Evolutionary conservation across 2,329 filamentous ascomycete species (phyloP), one percentile per base, ranked within the genome.

Genomic region (Trichophyton rubrum): DNA sequence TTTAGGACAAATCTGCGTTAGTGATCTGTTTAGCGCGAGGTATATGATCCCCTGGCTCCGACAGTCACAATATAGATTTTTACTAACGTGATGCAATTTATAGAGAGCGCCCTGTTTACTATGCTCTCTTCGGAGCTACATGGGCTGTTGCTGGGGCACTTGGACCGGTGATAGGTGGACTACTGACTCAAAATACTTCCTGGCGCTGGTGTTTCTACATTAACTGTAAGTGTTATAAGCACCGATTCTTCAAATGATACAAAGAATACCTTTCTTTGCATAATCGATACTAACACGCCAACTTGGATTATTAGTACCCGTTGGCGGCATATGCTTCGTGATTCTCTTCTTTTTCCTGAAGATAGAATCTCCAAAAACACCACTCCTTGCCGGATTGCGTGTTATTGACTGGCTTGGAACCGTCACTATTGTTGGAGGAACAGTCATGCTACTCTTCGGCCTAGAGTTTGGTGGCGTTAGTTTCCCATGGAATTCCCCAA

Each of bases 371-470:
- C 82, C 83, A 11, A 82, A 78, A 64, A 85, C 83, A 0, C 80
- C 81, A 0, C 70, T 86, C 3, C 62, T 78, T 45, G 77, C 79
- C 17, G 83, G 83, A 5, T 68, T 86, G 45, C 80, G 80, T 63
- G 79, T 81, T 3, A 83, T 86, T 63, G 84, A 86, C 70, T 86
- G 84, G 84, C 66, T 82, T 8, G 84, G 84, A n/a, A 80, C 78
- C 0, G 65, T 85, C 27, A 75, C 79, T 33, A 83, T 95, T 69
- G 81, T 91, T 24, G 87, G 87, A 47, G 89, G 86, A 20, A 91
- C 88, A 0, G 78, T 95, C 20, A 92, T 95, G 88, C 79, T 95
- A 65, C 82, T 96, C 3, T 83, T 96, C 47, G 91, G 90, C 0
- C 82, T 96, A 9, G 87, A 95, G 69, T 89, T 92, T 63, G 91